Conservation (phyloP, 2,329 filamentous ascomycete genomes). For the Ceratocystis ficicola region DNA sequence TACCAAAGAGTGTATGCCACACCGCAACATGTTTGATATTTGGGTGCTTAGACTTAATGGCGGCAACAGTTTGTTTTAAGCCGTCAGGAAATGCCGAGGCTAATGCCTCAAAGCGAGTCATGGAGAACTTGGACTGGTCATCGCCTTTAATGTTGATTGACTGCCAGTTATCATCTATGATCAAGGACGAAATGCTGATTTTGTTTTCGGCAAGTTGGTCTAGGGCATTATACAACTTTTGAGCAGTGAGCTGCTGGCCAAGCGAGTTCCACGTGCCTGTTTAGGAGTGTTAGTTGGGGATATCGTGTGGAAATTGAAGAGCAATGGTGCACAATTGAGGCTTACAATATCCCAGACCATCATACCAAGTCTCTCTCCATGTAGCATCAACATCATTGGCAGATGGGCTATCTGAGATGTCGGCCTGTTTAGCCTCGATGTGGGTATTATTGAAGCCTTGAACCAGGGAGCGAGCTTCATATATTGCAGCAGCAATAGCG, state of each 20-base stretch:
- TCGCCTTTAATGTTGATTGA: slow-evolving; percentile 46
- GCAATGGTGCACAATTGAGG: slow-evolving; percentile 9
- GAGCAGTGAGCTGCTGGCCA: slow-evolving; percentile 68
- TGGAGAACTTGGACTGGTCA: slow-evolving; percentile 48
- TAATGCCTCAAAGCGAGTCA: slow-evolving; percentile 80
- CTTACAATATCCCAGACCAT: slow-evolving; percentile 79
- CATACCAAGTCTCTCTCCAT: slow-evolving; percentile 83
- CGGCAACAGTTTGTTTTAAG: slow-evolving; percentile 55
- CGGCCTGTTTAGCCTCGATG: neutral
- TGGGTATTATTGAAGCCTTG: neutral
- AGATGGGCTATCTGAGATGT: slow-evolving; percentile 12
- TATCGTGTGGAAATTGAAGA: neutral
- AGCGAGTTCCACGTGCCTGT: slow-evolving; percentile 82
- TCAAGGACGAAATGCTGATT: slow-evolving; percentile 71
- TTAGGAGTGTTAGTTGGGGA: neutral
- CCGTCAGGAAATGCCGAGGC: slow-evolving; percentile 66
- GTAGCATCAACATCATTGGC: slow-evolving; percentile 41
- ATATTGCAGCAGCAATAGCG: slow-evolving; percentile 70
- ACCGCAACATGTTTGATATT: slow-evolving; percentile 75
- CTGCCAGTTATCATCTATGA: slow-evolving; percentile 98
- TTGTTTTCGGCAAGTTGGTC: slow-evolving; percentile 56
- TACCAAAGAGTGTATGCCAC: slow-evolving; percentile 70
- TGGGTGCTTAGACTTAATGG: slow-evolving; percentile 56
- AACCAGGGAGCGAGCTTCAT: slow-evolving; percentile 58
- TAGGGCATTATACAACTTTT: slow-evolving; percentile 66